Evolutionary conservation across 345 rosid species (phyloP).

Genomic region (Erucastrum elatum): DNA sequence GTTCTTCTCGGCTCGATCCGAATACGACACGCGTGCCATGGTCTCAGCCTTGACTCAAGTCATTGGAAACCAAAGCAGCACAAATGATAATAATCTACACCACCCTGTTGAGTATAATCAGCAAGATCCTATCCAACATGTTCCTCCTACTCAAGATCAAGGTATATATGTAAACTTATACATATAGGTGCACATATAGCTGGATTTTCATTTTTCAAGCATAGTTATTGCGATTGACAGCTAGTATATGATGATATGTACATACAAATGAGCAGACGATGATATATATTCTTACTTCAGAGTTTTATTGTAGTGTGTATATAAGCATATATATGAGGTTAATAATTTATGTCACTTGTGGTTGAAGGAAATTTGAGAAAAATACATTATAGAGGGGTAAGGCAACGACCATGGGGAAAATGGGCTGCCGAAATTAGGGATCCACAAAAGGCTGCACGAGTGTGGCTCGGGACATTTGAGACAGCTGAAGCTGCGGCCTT

Average conservation of each 20-base stretch:
- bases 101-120: constrained; percentile 33
- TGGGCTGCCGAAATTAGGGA: constrained; percentile 71
- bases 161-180: constrained; percentile 12
- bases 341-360: constrained; percentile 14
- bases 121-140: constrained; percentile 28
- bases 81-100: constrained; percentile 31
- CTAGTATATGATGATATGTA: constrained; percentile 2
- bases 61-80: constrained; percentile 44
- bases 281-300: background rate
- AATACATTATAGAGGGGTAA: constrained; percentile 63
- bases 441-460: constrained; percentile 64
- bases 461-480: constrained; percentile 81
- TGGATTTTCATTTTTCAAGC: too few species aligned
- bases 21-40: constrained; percentile 62
- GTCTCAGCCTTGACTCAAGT: constrained; percentile 77
- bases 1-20: constrained; percentile 61
- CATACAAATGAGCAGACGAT: background rate
- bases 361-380: constrained; percentile 43
- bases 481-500: constrained; percentile 80
- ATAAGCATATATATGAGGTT: background rate
- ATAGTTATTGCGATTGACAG: background rate
- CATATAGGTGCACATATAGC: background rate
- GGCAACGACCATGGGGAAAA: constrained; percentile 74
- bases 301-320: background rate
- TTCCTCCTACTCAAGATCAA: constrained; percentile 39